Conservation (phyloP, 2,329 filamentous ascomycete genomes). For the Paecilomyces sp. region DNA sequence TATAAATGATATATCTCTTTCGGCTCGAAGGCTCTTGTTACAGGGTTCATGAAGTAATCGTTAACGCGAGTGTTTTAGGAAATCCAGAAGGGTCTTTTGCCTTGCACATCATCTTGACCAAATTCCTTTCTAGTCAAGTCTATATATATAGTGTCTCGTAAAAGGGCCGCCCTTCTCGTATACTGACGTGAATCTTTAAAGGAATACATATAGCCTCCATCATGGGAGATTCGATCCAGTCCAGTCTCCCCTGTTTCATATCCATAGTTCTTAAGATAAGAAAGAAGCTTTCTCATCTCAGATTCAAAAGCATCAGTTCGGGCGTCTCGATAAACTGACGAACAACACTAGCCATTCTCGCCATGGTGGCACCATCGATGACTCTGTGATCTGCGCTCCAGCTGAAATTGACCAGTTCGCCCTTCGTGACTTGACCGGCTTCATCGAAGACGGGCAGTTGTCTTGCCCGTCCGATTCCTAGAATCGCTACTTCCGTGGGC, state of each 20-base stretch:
- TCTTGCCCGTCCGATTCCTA: slow-evolving; percentile 78
- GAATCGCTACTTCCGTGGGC: slow-evolving; percentile 81
- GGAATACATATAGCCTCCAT: too few species aligned
- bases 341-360: slow-evolving; percentile 77
- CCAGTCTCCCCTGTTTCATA: too few species aligned
- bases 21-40: neutral
- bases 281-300: slow-evolving; percentile 50
- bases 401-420: slow-evolving; percentile 81
- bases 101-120: neutral
- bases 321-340: slow-evolving; percentile 73
- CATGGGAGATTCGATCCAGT: too few species aligned
- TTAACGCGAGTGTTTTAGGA: neutral
- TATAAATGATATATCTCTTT: neutral
- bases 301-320: slow-evolving; percentile 75
- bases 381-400: slow-evolving; percentile 96
- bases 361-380: slow-evolving; percentile 91
- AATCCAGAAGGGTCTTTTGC: neutral
- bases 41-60: neutral
- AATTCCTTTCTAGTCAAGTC: neutral
- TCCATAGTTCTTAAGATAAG: too few species aligned
- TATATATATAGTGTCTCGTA: neutral
- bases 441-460: slow-evolving; percentile 70
- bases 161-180: neutral
- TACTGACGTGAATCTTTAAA: neutral
- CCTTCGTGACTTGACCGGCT: slow-evolving; percentile 56